phyloP scores from a whole-genome alignment of 2,329 filamentous ascomycete species.

The Diaporthe sp. region DNA sequence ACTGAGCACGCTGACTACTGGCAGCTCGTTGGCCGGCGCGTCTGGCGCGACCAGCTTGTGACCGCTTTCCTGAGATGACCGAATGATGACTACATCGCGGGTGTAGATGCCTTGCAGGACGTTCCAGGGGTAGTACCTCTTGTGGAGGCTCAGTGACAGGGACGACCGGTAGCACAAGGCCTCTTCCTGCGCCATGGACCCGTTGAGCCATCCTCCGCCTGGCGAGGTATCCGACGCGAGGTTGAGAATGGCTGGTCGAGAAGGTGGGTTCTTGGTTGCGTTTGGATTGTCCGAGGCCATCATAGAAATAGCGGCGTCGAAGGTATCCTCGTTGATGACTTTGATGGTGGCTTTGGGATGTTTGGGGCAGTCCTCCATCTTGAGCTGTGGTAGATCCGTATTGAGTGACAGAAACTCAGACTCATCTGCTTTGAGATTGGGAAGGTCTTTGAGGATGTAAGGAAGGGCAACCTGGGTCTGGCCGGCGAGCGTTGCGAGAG shows the following conservation, averaged over 20 bases:
- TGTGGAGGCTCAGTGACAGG: conserved; percentile 62
- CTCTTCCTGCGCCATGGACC: conserved; percentile 77
- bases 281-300: background rate
- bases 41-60: conserved; percentile 46
- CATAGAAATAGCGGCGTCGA: conserved; percentile 65
- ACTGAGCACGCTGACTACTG: conserved; percentile 71
- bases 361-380: conserved; percentile 57
- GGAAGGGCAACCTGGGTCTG: conserved; percentile 64
- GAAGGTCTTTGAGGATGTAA: conserved; percentile 59
- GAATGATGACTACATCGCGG: conserved; percentile 50
- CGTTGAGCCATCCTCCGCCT: conserved; percentile 75
- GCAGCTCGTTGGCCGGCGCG: conserved; percentile 49
- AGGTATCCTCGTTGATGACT: conserved; percentile 69
- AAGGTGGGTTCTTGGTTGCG: conserved; percentile 35
- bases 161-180: conserved; percentile 75
- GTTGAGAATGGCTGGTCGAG: conserved; percentile 72
- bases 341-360: conserved; percentile 53
- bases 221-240: conserved; percentile 70
- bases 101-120: conserved; percentile 48
- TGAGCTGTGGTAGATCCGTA: conserved; percentile 54
- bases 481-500: conserved; percentile 57
- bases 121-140: conserved; percentile 45
- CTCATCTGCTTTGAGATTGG: conserved; percentile 53
- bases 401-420: conserved; percentile 55
- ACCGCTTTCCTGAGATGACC: conserved; percentile 44